phyloP scores from a whole-genome alignment of 805 yeast species.

The Saccharomycopsis amapae region DNA sequence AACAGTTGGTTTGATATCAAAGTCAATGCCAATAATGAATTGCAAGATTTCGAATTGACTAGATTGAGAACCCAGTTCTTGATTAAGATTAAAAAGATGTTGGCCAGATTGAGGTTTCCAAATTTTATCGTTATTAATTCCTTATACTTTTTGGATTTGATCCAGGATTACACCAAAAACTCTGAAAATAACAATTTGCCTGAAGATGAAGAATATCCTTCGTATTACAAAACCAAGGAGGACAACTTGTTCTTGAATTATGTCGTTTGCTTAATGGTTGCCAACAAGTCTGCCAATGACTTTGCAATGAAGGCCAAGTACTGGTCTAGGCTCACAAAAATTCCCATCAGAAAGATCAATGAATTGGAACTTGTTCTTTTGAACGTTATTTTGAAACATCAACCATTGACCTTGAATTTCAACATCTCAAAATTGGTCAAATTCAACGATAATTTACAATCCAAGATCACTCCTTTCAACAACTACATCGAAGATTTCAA shows the following conservation, averaged over 20 bases:
- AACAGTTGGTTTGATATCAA: conserved; percentile 18
- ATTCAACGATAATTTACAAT: conserved; percentile 17
- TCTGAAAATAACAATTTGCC: neutral
- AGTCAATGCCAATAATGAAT: conserved; percentile 6
- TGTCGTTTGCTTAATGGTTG: conserved; percentile 21
- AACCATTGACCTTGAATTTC: conserved; percentile 18
- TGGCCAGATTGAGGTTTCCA: conserved; percentile 20
- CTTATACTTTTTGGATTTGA: conserved; percentile 20
- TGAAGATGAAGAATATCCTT: conserved; percentile 18
- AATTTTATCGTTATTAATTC: conserved; percentile 21
- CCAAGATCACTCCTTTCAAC: conserved; percentile 17
- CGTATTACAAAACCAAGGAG: conserved; percentile 18
- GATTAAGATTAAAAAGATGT: conserved; percentile 20
- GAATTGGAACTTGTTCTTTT: conserved; percentile 20
- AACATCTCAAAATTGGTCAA: conserved; percentile 14
- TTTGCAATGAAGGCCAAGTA: conserved; percentile 22
- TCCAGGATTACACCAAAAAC: conserved; percentile 13
- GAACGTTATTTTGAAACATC: conserved; percentile 17
- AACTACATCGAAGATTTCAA: conserved; percentile 22
- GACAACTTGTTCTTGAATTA: conserved; percentile 21
- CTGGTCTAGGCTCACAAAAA: conserved; percentile 21
- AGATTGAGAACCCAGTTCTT: conserved; percentile 20
- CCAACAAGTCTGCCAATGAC: conserved; percentile 20
- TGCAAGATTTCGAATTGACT: conserved; percentile 17
- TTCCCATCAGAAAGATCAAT: conserved; percentile 20